Percentiles rank a stretch among this genome's conserved stretches.
Evolutionary conservation across 345 rosid genomes (phyloP).

Genomic region (Nephelium lappaceum): DNA sequence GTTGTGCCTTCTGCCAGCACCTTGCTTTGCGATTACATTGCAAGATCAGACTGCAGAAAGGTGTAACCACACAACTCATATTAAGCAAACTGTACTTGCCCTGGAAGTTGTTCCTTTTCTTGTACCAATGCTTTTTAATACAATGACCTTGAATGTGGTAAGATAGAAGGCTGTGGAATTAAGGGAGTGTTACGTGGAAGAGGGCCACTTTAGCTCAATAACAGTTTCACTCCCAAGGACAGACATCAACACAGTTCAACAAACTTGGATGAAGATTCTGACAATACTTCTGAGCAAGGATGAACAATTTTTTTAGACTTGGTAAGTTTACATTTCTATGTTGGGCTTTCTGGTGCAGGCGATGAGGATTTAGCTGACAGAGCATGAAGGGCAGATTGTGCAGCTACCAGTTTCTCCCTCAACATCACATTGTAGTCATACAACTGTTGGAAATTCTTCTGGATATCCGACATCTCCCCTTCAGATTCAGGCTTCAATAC

Average conservation of each 20-base stretch:
- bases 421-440: slow-evolving; percentile 76
- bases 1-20: neutral
- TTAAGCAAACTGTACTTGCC: neutral
- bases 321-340: slow-evolving; percentile 10
- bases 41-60: neutral
- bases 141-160: neutral
- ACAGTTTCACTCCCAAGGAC: neutral
- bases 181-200: neutral
- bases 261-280: neutral
- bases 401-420: slow-evolving; percentile 63
- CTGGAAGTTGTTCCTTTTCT: neutral
- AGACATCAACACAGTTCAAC: neutral
- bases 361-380: slow-evolving; percentile 39
- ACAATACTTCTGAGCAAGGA: neutral
- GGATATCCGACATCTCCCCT: slow-evolving; percentile 61
- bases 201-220: neutral
- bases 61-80: neutral
- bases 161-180: neutral
- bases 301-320: neutral
- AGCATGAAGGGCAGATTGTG: slow-evolving; percentile 52
- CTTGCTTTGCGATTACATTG: neutral
- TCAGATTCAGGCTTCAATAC: slow-evolving; percentile 61
- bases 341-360: slow-evolving; percentile 25
- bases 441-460: slow-evolving; percentile 56
- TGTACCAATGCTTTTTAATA: neutral